These are phyloP conservation scores for Carex kokanica DNA, from an alignment of 176 grass and related monocot species.

Conservation along the genomic window DNA sequence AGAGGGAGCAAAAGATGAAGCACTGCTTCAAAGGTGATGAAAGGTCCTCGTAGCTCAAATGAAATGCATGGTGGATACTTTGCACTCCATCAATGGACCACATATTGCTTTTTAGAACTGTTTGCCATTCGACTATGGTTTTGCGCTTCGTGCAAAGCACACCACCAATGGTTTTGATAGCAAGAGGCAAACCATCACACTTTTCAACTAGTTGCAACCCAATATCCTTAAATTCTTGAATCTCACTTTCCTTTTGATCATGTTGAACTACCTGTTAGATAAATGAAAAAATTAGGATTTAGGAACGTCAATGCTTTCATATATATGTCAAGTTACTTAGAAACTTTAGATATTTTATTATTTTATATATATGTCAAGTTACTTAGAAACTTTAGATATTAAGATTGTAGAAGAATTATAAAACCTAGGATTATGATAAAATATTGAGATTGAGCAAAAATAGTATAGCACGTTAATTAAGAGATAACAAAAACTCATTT, in stretches of 20 bases:
- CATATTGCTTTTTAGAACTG: neutral
- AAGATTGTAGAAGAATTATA: too few species aligned
- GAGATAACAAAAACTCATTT: too few species aligned
- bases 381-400: too few species aligned
- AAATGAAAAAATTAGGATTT: neutral
- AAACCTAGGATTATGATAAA: too few species aligned
- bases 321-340: too few species aligned
- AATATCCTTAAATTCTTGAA: slow-evolving; percentile 1
- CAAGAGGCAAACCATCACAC: slow-evolving; percentile 37
- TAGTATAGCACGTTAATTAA: too few species aligned
- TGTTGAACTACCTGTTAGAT: neutral
- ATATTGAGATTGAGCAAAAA: too few species aligned
- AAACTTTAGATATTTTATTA: too few species aligned
- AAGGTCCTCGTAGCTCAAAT: slow-evolving; percentile 27
- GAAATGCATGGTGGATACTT: neutral
- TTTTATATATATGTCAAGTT: too few species aligned
- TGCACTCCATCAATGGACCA: slow-evolving; percentile 31
- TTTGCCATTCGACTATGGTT: slow-evolving; percentile 8
- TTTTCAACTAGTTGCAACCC: slow-evolving; percentile 31
- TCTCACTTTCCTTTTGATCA: neutral
- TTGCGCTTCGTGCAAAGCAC: slow-evolving; percentile 12
- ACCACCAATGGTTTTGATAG: slow-evolving; percentile 31
- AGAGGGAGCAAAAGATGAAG: slow-evolving; percentile 28
- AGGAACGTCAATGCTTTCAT: neutral
- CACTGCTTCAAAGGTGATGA: slow-evolving; percentile 37